Percentiles rank a stretch among this genome's conserved stretches.
Evolutionary conservation across 1,139 yeast genomes (phyloP).

Genomic region (Pichia sp.): DNA sequence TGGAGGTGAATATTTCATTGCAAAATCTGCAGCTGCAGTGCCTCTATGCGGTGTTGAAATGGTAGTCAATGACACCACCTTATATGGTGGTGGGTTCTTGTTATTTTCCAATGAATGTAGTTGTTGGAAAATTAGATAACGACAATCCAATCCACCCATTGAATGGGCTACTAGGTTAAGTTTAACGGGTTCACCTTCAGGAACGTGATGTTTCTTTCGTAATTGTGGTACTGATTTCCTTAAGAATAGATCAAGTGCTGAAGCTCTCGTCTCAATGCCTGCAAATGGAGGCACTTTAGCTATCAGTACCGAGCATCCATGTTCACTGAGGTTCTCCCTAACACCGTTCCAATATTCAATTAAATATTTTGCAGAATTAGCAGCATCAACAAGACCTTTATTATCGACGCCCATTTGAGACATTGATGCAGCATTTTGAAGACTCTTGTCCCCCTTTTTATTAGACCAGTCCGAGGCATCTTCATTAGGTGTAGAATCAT

Average conservation of each 20-base stretch:
- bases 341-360: slow-evolving; percentile 83
- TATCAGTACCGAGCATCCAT: slow-evolving; percentile 64
- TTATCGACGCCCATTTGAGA: slow-evolving; percentile 5
- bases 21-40: slow-evolving; percentile 73
- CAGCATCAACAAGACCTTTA: slow-evolving; percentile 10
- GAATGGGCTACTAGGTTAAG: slow-evolving; percentile 84
- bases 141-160: slow-evolving; percentile 88
- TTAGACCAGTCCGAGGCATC: too few species aligned
- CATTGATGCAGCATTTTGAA: not conserved
- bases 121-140: slow-evolving; percentile 54
- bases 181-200: slow-evolving; percentile 32
- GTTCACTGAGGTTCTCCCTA: slow-evolving; percentile 46
- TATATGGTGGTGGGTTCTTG: slow-evolving; percentile 26
- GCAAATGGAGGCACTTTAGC: slow-evolving; percentile 85
- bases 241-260: slow-evolving; percentile 47
- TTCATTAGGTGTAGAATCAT: too few species aligned
- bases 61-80: slow-evolving; percentile 70
- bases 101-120: not conserved
- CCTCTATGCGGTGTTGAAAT: slow-evolving; percentile 87
- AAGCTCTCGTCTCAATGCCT: slow-evolving; percentile 62
- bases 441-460: not conserved
- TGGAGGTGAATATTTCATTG: slow-evolving; percentile 31
- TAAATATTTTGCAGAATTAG: slow-evolving; percentile 28
- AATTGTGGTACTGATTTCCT: slow-evolving; percentile 29
- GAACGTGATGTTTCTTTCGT: slow-evolving; percentile 16